A percentile compares a stretch with the other conserved stretches of the same genome.
phyloP scores from a whole-genome alignment of 1,284 basidiomycete genomes.

The Ceratobasidium sp. region DNA sequence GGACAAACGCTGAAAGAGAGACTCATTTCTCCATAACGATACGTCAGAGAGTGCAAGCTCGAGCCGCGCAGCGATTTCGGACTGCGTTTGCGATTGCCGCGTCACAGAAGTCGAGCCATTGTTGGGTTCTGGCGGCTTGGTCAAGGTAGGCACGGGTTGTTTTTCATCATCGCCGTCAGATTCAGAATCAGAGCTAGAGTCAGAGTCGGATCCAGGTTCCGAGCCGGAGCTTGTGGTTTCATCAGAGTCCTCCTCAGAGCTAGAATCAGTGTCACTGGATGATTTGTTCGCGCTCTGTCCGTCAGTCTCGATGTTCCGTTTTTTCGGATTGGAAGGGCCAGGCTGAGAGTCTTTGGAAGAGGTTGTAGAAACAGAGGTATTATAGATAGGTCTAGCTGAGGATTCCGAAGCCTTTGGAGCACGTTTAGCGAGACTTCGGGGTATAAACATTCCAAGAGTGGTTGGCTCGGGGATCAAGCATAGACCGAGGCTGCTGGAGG shows the following conservation, averaged over 20 bases:
- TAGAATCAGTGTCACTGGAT: not conserved
- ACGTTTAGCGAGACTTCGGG: slow-evolving; percentile 33
- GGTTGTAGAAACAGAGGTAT: not conserved
- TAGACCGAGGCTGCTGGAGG: not conserved
- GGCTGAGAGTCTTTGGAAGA: not conserved
- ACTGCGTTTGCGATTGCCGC: not conserved
- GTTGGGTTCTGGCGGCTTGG: not conserved
- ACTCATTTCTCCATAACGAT: slow-evolving; percentile 39
- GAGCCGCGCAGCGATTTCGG: slow-evolving; percentile 45
- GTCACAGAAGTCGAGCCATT: not conserved
- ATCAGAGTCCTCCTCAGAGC: not conserved
- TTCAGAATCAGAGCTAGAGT: slow-evolving; percentile 5
- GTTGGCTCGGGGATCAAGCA: no score
- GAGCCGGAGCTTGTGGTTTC: not conserved
- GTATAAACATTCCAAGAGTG: not conserved
- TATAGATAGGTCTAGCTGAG: not conserved
- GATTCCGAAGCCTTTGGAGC: not conserved
- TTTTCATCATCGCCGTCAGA: not conserved
- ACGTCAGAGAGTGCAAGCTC: slow-evolving; percentile 46
- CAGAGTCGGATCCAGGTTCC: slow-evolving; percentile 17
- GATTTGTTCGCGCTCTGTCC: not conserved
- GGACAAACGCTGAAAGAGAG: slow-evolving; percentile 31
- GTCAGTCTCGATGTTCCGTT: slow-evolving; percentile 13
- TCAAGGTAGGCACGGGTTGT: not conserved
- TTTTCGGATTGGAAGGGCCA: slow-evolving; percentile 16